Evolutionary conservation across 1,284 basidiomycete genomes (phyloP).

Genomic region (Flammula alnicola): DNA sequence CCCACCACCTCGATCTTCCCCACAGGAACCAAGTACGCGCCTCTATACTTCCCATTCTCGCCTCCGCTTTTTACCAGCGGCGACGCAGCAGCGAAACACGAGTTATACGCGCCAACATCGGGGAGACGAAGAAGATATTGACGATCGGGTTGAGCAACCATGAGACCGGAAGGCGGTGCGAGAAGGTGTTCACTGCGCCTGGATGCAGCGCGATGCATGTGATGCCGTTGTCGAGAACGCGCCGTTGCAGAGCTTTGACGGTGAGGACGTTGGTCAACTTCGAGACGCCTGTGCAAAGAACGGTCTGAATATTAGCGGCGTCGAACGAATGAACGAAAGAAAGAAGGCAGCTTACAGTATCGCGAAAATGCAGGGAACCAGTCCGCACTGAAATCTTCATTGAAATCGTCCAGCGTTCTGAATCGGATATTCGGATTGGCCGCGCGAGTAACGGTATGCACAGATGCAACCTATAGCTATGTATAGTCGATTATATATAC

Average conservation of each 20-base stretch:
- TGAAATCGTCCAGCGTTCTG: conserved; percentile 7
- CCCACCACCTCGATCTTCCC: conserved; percentile 1
- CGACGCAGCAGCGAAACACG: conserved; percentile 5
- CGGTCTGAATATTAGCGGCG: too few relatives aligned
- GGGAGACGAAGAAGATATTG: conserved; percentile 21
- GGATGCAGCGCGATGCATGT: conserved; percentile 13
- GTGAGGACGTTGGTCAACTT: conserved; percentile 13
- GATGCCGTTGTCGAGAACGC: conserved; percentile 3
- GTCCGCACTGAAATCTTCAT: conserved; percentile 3
- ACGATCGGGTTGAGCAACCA: conserved; percentile 14
- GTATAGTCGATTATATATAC: not conserved
- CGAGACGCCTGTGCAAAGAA: conserved; percentile 12
- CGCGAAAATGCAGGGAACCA: conserved; percentile 12
- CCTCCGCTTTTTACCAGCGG: not conserved
- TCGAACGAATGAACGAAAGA: not conserved
- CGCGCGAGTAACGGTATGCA: not conserved
- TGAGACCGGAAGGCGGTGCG: not conserved
- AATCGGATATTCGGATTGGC: conserved; percentile 9
- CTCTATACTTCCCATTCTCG: not conserved
- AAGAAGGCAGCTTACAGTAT: conserved; percentile 1
- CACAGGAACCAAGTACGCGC: conserved; percentile 6
- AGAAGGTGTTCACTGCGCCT: conserved; percentile 14
- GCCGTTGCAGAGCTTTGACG: conserved; percentile 9
- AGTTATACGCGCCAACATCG: conserved; percentile 3
- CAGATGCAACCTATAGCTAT: conserved; percentile 6